Evolutionary conservation across 2,329 filamentous ascomycete genomes (phyloP).

Genomic region (Conoideocrella luteorostrata): DNA sequence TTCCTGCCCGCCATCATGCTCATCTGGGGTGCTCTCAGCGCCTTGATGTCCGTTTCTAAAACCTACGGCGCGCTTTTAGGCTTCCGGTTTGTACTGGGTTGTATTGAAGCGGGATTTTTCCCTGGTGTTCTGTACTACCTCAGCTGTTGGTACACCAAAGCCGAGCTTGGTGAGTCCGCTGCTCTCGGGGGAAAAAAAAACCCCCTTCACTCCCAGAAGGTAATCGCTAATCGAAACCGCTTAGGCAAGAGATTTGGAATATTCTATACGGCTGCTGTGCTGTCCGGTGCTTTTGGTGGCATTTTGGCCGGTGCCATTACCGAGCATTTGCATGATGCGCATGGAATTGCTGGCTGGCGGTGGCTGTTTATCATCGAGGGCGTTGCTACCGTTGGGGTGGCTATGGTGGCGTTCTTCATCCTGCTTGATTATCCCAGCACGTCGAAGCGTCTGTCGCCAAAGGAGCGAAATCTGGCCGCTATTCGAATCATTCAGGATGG

Average conservation of each 20-base stretch:
- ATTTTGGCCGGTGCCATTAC: slow-evolving; percentile 55
- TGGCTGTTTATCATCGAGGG: slow-evolving; percentile 68
- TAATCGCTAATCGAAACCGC: background rate
- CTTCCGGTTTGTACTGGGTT: slow-evolving; percentile 10
- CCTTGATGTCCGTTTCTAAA: background rate
- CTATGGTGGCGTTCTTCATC: slow-evolving; percentile 51
- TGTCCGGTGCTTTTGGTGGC: slow-evolving; percentile 60
- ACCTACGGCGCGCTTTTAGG: slow-evolving; percentile 3
- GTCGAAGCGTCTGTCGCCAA: slow-evolving; percentile 51
- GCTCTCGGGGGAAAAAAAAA: too few relatives aligned
- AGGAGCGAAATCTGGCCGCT: slow-evolving; percentile 18
- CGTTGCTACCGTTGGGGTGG: slow-evolving; percentile 45
- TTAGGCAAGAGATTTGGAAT: slow-evolving; percentile 46
- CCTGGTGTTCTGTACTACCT: slow-evolving; percentile 9
- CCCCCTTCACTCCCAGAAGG: too few relatives aligned
- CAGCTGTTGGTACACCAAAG: slow-evolving; percentile 10
- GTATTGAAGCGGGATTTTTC: slow-evolving; percentile 9
- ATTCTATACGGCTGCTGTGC: slow-evolving; percentile 50
- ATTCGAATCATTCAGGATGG: slow-evolving; percentile 8
- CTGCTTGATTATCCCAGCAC: slow-evolving; percentile 61
- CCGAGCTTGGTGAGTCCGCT: slow-evolving; percentile 4
- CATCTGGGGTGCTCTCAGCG: slow-evolving; percentile 1
- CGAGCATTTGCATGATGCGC: slow-evolving; percentile 46
- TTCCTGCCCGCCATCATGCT: slow-evolving; percentile 8
- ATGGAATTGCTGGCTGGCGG: slow-evolving; percentile 51